These are phyloP conservation scores for Spiraea crenata DNA, from an alignment of 331 rosid species.

Conservation along the genomic window DNA sequence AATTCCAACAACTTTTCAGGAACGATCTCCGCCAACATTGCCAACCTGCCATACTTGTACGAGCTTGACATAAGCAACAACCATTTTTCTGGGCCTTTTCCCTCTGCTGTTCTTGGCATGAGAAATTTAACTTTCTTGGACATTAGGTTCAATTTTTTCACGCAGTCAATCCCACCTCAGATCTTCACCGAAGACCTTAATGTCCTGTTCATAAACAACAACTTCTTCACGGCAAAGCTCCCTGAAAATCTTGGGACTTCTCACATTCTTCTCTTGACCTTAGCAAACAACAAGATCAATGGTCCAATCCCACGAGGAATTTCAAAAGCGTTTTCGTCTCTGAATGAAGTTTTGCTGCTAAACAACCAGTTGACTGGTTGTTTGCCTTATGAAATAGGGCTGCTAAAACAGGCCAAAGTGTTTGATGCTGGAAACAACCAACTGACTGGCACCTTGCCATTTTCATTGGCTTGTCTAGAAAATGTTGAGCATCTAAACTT, in stretches of 20 bases:
- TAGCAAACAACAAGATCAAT: constrained; percentile 78
- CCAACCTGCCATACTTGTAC: constrained; percentile 66
- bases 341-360: constrained; percentile 56
- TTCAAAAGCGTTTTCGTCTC: constrained; percentile 48
- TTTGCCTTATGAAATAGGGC: constrained; percentile 74
- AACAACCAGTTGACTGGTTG: constrained; percentile 80
- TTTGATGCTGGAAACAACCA: constrained; percentile 66
- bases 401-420: constrained; percentile 52
- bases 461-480: constrained; percentile 66
- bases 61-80: constrained; percentile 90
- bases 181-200: constrained; percentile 65
- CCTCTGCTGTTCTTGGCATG: constrained; percentile 58
- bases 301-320: constrained; percentile 77
- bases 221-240: constrained; percentile 54
- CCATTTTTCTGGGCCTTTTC: constrained; percentile 73
- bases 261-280: constrained; percentile 61
- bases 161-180: constrained; percentile 72
- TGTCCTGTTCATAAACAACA: constrained; percentile 79
- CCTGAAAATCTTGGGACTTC: constrained; percentile 55
- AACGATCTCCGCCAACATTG: constrained; percentile 49
- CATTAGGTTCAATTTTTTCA: constrained; percentile 69
- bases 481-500: constrained; percentile 60
- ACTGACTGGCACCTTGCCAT: constrained; percentile 75
- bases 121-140: constrained; percentile 58
- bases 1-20: constrained; percentile 78